phyloP scores from a whole-genome alignment of 495 filamentous ascomycete species.

The Trichoderma asperelloides region DNA sequence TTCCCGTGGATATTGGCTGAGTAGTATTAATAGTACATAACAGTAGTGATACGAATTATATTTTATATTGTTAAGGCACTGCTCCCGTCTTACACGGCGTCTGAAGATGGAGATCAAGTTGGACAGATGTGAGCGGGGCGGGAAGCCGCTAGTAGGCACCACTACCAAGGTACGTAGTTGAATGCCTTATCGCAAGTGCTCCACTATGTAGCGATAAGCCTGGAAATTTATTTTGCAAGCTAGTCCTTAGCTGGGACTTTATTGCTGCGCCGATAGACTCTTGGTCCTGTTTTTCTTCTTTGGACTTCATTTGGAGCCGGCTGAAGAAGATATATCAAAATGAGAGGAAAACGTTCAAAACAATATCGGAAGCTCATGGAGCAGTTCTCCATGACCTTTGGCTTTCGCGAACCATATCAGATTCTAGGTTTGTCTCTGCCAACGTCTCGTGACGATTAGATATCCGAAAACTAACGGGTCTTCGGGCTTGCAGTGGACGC shows the following conservation, averaged over 20 bases:
- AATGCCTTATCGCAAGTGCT: background rate
- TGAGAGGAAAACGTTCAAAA: slow-evolving; percentile 75
- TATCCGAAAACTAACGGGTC: background rate
- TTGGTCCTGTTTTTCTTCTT: background rate
- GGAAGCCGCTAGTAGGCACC: background rate
- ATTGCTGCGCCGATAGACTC: background rate
- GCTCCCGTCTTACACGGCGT: background rate
- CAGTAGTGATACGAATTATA: background rate
- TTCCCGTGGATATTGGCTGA: too few relatives aligned
- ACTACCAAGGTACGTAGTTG: too few relatives aligned
- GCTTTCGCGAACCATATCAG: slow-evolving; percentile 90
- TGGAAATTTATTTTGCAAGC: slow-evolving; percentile 2
- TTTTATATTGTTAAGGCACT: background rate
- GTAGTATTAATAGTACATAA: background rate
- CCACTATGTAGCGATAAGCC: background rate
- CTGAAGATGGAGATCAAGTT: background rate
- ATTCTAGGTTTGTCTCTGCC: slow-evolving; percentile 52
- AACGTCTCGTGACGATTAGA: background rate
- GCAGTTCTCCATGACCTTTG: slow-evolving; percentile 72
- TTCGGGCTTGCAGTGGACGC: slow-evolving; percentile 52
- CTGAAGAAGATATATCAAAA: background rate
- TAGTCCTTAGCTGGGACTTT: background rate
- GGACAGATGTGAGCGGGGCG: background rate
- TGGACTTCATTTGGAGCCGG: background rate
- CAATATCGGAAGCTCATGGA: slow-evolving; percentile 96